Conservation (phyloP, 116 monocot genomes). For the Iris pallida region DNA sequence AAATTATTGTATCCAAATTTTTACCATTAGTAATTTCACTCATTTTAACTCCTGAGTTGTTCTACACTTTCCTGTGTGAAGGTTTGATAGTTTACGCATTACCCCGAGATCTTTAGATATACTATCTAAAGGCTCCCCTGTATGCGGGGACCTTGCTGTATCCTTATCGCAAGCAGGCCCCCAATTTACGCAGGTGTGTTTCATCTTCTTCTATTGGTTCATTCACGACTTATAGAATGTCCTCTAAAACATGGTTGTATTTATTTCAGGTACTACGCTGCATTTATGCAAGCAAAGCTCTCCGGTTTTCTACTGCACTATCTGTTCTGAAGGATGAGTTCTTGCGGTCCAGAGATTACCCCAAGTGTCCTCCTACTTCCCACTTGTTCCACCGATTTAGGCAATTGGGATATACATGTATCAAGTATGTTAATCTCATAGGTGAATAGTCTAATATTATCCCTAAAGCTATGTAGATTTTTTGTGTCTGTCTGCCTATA, state of each 20-base stretch:
- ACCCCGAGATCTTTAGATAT: constrained; percentile 94
- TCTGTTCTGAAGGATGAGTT: constrained; percentile 97
- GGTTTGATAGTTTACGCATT: constrained; percentile 97
- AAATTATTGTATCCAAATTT: too few relatives aligned
- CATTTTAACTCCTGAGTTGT: constrained; percentile 6
- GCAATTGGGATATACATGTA: constrained; percentile 92
- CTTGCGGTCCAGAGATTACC: constrained; percentile 94
- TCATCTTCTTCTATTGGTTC: constrained; percentile 1
- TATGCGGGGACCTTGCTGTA: constrained; percentile 96
- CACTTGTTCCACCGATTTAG: constrained; percentile 88
- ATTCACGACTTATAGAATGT: constrained; percentile 3
- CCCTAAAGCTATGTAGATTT: too few relatives aligned
- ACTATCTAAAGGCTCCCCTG: constrained; percentile 84
- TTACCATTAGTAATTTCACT: not conserved
- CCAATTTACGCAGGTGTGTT: constrained; percentile 89
- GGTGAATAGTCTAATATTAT: not conserved
- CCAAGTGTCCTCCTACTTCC: constrained; percentile 90
- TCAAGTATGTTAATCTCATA: constrained; percentile 64
- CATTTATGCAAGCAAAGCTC: constrained; percentile 93
- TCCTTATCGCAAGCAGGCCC: constrained; percentile 97
- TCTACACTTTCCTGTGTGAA: constrained; percentile 24
- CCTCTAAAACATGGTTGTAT: constrained; percentile 5
- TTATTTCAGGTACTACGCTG: constrained; percentile 67
- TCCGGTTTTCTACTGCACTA: constrained; percentile 89
- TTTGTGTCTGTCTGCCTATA: too few relatives aligned